Base-by-base conservation (phyloP, 2,329 filamentous ascomycete species). In the Cercospora sp. region DNA sequence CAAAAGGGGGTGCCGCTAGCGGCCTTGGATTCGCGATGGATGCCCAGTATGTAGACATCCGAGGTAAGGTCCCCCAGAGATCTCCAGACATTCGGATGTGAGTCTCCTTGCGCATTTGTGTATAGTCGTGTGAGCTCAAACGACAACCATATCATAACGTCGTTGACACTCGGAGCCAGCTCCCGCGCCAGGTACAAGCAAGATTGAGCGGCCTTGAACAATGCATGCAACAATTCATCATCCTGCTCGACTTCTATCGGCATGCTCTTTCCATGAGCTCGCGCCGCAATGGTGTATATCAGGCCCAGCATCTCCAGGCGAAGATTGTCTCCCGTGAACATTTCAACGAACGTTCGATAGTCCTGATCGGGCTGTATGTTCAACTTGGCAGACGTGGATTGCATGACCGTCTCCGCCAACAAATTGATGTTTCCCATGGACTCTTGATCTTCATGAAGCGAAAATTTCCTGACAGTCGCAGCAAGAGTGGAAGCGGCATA, bases 41-140 rank as follows among this genome's bases (percentile, higher is more conserved):
- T 60, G 23, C 68, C 72, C 12, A 69, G 48, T 5, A 66, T 91
- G 74, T 93, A 94, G 18, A 85, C 89, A 9, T 91, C 91, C 60
- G 91, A 87, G 45, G 87, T 87, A 20, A 94, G 79, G 74, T 93
- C 86, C 0, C 91, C 71, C 55, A 67, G 20, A 5, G 53, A 31
- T 20, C 60, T 20, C 63, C 67, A 72, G 1, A 72, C 69, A 18
- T 60, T 63, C 9, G 66, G 62, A 63, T 67, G 65, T 33, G 60
- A 30, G 20, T 70, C 65, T 9, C 68, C 69, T 20, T 67, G 59
- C 18, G 57, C 60, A 36, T 59, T 60, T 42, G 60, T 59, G 10
- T 62, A 55, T 6, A 66, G 9, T 20, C 67, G 48, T 1, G 57
- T 58, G 10, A 66, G 31, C 59, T 68, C 67, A 23, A 53, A 66